Conservation (phyloP, 73 alveolate genomes). For the Uronychia setigera region DNA sequence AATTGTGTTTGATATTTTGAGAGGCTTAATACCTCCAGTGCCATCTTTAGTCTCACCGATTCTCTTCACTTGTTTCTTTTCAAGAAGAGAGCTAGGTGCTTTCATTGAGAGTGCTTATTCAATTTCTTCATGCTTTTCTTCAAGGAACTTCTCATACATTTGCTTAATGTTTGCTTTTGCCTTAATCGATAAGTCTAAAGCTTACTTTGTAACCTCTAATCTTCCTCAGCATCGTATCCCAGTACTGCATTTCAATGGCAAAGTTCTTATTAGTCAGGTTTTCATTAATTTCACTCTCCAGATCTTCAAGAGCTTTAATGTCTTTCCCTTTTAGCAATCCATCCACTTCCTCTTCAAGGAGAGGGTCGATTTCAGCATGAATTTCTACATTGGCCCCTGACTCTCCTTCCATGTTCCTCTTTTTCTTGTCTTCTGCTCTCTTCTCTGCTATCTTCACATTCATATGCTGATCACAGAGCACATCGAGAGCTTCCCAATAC, state of each 20-base stretch:
- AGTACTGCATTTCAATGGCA: slow-evolving; percentile 77
- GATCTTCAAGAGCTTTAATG: slow-evolving; percentile 79
- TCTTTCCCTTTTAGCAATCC: slow-evolving; percentile 81
- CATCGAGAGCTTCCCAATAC: slow-evolving; percentile 54
- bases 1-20: not conserved
- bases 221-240: slow-evolving; percentile 82
- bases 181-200: slow-evolving; percentile 57
- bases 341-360: slow-evolving; percentile 77
- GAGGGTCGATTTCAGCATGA: slow-evolving; percentile 56
- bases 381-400: slow-evolving; percentile 55
- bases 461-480: slow-evolving; percentile 59
- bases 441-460: slow-evolving; percentile 50
- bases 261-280: slow-evolving; percentile 69
- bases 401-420: slow-evolving; percentile 54
- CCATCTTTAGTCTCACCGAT: slow-evolving; percentile 13
- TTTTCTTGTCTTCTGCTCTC: slow-evolving; percentile 42
- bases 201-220: slow-evolving; percentile 69
- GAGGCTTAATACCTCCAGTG: slow-evolving; percentile 5
- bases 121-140: slow-evolving; percentile 69
- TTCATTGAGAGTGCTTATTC: slow-evolving; percentile 35
- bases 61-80: slow-evolving; percentile 15
- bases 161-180: not conserved
- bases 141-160: slow-evolving; percentile 74
- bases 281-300: slow-evolving; percentile 78
- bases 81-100: slow-evolving; percentile 2